Conservation (phyloP, 495 filamentous ascomycete genomes). For the Penicillium roqueforti region DNA sequence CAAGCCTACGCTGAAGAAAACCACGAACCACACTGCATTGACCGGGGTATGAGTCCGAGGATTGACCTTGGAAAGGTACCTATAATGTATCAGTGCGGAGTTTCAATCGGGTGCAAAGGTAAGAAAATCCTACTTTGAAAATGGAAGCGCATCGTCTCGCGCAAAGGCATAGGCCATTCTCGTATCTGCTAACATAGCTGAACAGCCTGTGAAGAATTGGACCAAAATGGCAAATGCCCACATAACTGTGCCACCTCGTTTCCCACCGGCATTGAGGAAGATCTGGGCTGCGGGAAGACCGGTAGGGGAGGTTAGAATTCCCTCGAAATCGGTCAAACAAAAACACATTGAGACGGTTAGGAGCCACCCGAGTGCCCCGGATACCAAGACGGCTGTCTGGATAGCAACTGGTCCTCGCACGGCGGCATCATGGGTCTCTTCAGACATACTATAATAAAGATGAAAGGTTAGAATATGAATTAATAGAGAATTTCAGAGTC, state of each 20-base stretch:
- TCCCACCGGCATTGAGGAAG: constrained; percentile 64
- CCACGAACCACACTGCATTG: constrained; percentile 70
- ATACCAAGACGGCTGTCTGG: constrained; percentile 59
- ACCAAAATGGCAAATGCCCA: constrained; percentile 67
- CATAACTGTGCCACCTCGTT: constrained; percentile 58
- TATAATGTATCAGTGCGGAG: constrained; percentile 15
- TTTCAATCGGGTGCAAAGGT: not conserved
- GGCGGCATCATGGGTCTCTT: constrained; percentile 69
- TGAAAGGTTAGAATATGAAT: not conserved
- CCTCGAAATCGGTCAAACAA: constrained; percentile 62
- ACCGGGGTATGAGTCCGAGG: constrained; percentile 56
- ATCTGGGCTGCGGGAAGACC: constrained; percentile 68
- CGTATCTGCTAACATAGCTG: constrained; percentile 66
- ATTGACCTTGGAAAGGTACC: constrained; percentile 57
- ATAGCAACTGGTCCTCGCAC: constrained; percentile 63
- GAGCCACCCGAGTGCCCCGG: constrained; percentile 60
- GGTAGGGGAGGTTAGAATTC: constrained; percentile 56
- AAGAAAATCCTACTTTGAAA: constrained; percentile 47
- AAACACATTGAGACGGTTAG: constrained; percentile 66
- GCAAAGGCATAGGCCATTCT: constrained; percentile 72
- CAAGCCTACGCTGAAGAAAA: constrained; percentile 55
- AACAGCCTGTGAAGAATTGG: constrained; percentile 68
- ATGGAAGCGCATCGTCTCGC: constrained; percentile 64
- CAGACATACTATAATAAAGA: constrained; percentile 54
- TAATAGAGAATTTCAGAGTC: not conserved